Evolutionary conservation across 2,329 filamentous ascomycete species (phyloP).

Genomic region (Plectosphaerella cucumerina): DNA sequence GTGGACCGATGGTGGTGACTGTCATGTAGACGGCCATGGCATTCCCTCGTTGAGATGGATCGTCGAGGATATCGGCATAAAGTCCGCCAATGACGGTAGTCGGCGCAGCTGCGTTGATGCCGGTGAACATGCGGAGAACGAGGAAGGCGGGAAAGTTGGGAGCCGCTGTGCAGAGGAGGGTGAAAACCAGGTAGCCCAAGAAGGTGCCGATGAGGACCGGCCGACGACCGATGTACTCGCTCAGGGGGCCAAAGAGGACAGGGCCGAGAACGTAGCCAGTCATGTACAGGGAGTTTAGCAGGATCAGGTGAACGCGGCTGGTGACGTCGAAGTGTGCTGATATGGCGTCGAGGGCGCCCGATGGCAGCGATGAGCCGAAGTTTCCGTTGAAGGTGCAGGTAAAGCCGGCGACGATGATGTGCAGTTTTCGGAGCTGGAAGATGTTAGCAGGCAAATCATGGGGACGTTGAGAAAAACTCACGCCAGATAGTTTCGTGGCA

Average conservation of each 20-base stretch:
- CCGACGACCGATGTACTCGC: constrained; percentile 27
- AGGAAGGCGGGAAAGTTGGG: constrained; percentile 38
- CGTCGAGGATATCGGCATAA: constrained; percentile 27
- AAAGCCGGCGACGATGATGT: constrained; percentile 28
- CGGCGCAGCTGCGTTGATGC: constrained; percentile 27
- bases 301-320: constrained; percentile 19
- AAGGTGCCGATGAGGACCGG: constrained; percentile 28
- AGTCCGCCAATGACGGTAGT: constrained; percentile 27
- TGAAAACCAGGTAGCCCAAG: constrained; percentile 26
- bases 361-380: constrained; percentile 30
- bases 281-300: constrained; percentile 32
- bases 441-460: neutral
- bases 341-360: constrained; percentile 29
- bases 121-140: constrained; percentile 31
- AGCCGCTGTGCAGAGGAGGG: constrained; percentile 30
- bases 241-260: constrained; percentile 27
- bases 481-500: constrained; percentile 24
- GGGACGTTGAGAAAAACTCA: constrained; percentile 10
- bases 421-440: constrained; percentile 21
- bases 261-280: constrained; percentile 28
- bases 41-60: constrained; percentile 24
- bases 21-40: constrained; percentile 30
- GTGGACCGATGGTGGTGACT: constrained; percentile 26
- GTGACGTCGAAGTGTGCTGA: constrained; percentile 21
- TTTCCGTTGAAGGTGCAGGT: constrained; percentile 31